Base-by-base conservation (phyloP, 129 eudicot species). In the Escallonia rubra region DNA sequence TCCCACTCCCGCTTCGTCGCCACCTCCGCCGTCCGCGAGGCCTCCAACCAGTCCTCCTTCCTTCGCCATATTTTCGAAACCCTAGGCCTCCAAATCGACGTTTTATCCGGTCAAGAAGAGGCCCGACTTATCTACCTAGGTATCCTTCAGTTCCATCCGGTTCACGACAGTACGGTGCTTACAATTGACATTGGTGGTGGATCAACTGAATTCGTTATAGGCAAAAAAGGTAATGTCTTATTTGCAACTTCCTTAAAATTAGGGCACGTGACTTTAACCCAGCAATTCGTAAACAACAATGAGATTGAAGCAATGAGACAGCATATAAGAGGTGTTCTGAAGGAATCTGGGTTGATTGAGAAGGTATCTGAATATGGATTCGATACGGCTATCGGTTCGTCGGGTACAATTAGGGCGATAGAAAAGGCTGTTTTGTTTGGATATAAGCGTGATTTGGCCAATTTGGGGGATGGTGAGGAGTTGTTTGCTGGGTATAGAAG, bases 161-260 rank as follows among this genome's bases (percentile, higher is more conserved):
- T 85, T 62, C 69, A 61, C 44, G 39, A 68, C 57, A 70, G 71
- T 4, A 83, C 73, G 5, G 86, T 88, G 6, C 83, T 91, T 7
- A 73, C 79, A 0, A 52, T 91, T 4, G 97, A 91, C 65, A 91
- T 91, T 2, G 97, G 97, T 3, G 96, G 97, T 7, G 97, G 97
- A 23, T 91, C 97, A 1, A 87, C 94, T 23, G 97, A 91, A 51
- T 91, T 91, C 39, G 86, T 80, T 0, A 43, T 91, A 3, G 97
- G 90, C 14, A 14, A 57, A 5, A 23, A 66, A 11, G 90, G 92
- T n/a, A 11, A 63, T 8, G 86, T 88, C 6, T 51, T 76, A 43
- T 75, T 70, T 14, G 82, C 85, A 2, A 63, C 63, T 57, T 87
- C 96, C 0, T 63, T 91, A 72, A 85, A 78, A 4, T 56, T 88